Evolutionary conservation across 306 rosid genomes (phyloP).

Genomic region (Dryas alaskensis): DNA sequence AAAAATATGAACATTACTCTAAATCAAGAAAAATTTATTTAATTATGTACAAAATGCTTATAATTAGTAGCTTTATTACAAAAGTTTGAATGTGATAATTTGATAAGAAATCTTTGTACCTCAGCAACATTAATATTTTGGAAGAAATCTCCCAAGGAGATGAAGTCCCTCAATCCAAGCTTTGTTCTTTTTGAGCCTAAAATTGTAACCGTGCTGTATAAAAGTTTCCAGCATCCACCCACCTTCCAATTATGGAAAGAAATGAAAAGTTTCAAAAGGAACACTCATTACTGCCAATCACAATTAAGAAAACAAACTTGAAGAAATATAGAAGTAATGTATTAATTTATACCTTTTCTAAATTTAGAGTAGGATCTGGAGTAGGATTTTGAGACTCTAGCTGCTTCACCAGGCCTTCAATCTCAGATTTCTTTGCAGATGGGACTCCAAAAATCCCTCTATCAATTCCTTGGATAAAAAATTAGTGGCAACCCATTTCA

Average conservation of each 20-base stretch:
- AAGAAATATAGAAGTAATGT: background rate
- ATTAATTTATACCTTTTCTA: conserved; percentile 50
- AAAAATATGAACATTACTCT: too few species aligned
- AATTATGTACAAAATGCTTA: too few species aligned
- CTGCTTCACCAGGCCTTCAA: conserved; percentile 61
- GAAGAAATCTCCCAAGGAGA: conserved; percentile 72
- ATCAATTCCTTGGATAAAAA: conserved; percentile 49
- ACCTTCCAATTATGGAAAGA: conserved; percentile 40
- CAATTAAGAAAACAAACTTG: background rate
- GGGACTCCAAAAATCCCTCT: conserved; percentile 83
- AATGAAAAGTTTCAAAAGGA: background rate
- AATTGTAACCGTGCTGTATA: conserved; percentile 72
- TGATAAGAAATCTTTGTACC: conserved; percentile 43
- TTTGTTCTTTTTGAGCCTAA: conserved; percentile 82
- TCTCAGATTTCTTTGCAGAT: conserved; percentile 63
- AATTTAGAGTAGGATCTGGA: conserved; percentile 55
- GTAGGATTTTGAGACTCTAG: conserved; percentile 74
- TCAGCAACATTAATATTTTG: conserved; percentile 60
- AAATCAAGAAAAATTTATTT: too few species aligned
- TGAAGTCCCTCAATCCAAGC: conserved; percentile 80
- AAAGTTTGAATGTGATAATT: background rate
- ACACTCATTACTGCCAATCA: background rate
- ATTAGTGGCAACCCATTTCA: conserved; percentile 27
- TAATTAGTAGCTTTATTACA: background rate
- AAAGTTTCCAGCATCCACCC: conserved; percentile 77